Evolutionary conservation across 2,329 filamentous ascomycete species (phyloP).

Genomic region (Sphaerostilbella broomeana): DNA sequence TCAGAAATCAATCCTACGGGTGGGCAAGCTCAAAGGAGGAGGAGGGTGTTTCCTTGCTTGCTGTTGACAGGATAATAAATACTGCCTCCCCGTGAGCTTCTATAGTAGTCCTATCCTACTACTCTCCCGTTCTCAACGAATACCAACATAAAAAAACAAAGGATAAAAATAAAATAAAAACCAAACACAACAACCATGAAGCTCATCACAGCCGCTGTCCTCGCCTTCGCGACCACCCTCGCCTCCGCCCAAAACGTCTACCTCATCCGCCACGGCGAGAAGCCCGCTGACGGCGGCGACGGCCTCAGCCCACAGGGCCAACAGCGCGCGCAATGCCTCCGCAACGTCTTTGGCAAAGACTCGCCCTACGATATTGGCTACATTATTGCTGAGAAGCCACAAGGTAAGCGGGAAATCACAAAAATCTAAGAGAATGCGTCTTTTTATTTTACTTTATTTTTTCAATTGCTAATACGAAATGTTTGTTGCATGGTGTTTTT

Average conservation of each 20-base stretch:
- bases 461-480: constrained; percentile 24
- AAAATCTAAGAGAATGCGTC: not conserved
- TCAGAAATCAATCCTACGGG: too few species aligned
- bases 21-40: too few species aligned
- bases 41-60: too few species aligned
- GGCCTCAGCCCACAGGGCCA: constrained; percentile 47
- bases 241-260: constrained; percentile 42
- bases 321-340: constrained; percentile 53
- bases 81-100: too few species aligned
- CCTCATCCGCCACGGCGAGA: constrained; percentile 59
- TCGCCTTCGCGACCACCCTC: constrained; percentile 9
- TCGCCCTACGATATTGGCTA: constrained; percentile 50
- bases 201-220: not conserved
- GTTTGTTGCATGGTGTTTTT: too few species aligned
- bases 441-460: not conserved
- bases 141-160: too few species aligned
- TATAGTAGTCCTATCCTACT: too few species aligned
- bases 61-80: too few species aligned
- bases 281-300: constrained; percentile 42
- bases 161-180: not conserved
- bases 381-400: constrained; percentile 51
- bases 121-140: too few species aligned
- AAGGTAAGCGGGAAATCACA: constrained; percentile 31
- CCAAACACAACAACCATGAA: constrained; percentile 4
- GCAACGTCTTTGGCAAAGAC: constrained; percentile 45